Evolutionary conservation across 176 grass and related monocot genomes (phyloP), one percentile per base, ranked within the genome.

Genomic region (Neostapfia colusana): DNA sequence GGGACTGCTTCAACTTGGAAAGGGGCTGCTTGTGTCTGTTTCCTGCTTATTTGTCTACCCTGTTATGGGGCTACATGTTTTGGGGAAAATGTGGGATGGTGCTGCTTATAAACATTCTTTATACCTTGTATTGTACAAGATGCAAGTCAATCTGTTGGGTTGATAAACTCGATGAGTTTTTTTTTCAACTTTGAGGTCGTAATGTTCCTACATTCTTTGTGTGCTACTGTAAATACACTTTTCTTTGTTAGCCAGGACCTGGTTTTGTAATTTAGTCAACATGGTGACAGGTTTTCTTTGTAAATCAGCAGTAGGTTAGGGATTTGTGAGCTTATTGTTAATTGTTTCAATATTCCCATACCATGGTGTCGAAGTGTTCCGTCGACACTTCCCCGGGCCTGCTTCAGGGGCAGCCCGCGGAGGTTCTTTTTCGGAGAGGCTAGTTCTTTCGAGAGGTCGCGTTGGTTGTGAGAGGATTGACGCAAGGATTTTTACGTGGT

Each of bases 61-160:
- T 31, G 31, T 1, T 2, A 2, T 3, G 31, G 31, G 31, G 31
- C 31, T 44, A 79, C 72, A 69, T 80, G 86, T 75, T 84, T 69
- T 55, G 70, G n/a, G n/a, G n/a, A n/a, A n/a, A n/a, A n/a, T n/a
- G n/a, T 43, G 57, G 56, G 74, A 82, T 67, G 77, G 71, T 84
- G 45, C 65, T 88, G 64, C 58, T 12, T 75, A 76, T 90, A 86
- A 79, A 80, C 84, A 90, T 90, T 90, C 88, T 90, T 90, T 90
- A 90, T 83, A 90, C 79, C 65, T 81, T 89, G 67, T 82, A 69
- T 73, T 89, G 62, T 85, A 81, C 82, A 78, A 85, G 66, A 82
- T 77, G 72, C 31, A 26, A 69, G 25, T 78, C 73, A 20, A 64
- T 62, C 54, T 11, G 70, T 15, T 43, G 86, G 76, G 67, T 25